Base-by-base conservation (phyloP, 1,139 yeast genomes). In the Arxiozyma bovina region DNA sequence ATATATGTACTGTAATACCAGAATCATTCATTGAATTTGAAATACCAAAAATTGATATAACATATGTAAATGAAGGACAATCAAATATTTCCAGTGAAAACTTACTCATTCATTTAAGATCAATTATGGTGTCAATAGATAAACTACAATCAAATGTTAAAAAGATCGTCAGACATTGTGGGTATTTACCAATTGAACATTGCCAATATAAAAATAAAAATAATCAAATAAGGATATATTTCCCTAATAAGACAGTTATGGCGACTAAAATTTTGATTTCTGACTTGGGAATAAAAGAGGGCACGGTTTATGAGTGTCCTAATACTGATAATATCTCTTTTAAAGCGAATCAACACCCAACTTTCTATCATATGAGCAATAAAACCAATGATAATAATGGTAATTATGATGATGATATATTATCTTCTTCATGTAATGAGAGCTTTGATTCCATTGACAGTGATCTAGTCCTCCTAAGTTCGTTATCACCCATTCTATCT, bases 21-120 rank as follows among this genome's bases (percentile, higher is more conserved):
- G 84, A 85, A 1, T 75, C 81, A 51, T 76, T 73, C 63, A 78
- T 82, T 49, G 86, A 82, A 58, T 82, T 82, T 63, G 70, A 72
- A 22, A 59, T 79, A 30, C 76, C 74, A 74, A 76, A 58, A 74
- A 81, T 7, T n/a, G 34, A n/a, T 5, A 25, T 27, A 6, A 30
- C 27, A 18, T 30, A 51, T 17, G 3, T 22, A 18, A 20, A 15
- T 21, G 25, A 42, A 15, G 5, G n/a, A 8, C 25, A 20, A 15
- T 42, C 46, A 25, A 25, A 42, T 27, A 12, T 42, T 50, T 72
- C 81, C 53, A 77, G 76, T 58, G 77, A 76, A 46, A 80, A 78
- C 42, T 70, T 77, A 11, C 61, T 79, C 61, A 68, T 68, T 41
- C 76, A 76, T 53, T 70, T 79, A 63, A 68, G 75, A 61, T 52